Evolutionary conservation across 192 early-diverging fungal genomes (phyloP).

Genomic region (Umbelopsis ramanniana): DNA sequence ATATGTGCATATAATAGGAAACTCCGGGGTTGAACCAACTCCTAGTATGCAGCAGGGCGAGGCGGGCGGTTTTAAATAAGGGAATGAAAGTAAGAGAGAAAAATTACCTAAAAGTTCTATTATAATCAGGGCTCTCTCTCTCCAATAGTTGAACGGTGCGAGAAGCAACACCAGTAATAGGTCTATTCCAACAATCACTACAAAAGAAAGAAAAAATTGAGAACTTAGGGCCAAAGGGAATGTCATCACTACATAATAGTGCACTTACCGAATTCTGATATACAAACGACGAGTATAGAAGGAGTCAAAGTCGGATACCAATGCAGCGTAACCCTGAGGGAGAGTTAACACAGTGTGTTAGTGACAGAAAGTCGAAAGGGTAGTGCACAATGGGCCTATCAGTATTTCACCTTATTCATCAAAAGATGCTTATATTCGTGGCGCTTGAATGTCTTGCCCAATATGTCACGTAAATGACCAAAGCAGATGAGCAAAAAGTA

Average conservation of each 20-base stretch:
- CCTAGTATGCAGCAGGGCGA: conserved; percentile 8
- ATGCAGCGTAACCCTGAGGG: conserved; percentile 73
- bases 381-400: neutral
- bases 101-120: conserved; percentile 66
- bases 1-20: conserved; percentile 6
- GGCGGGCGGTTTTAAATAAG: neutral
- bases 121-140: conserved; percentile 72
- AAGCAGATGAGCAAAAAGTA: conserved; percentile 85
- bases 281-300: conserved; percentile 89
- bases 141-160: conserved; percentile 79
- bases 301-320: conserved; percentile 92
- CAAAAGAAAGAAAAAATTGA: neutral
- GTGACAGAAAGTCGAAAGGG: neutral
- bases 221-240: neutral
- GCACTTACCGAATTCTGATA: conserved; percentile 62
- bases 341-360: neutral
- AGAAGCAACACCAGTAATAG: conserved; percentile 87
- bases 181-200: conserved; percentile 88
- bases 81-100: neutral
- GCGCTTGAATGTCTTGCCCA: conserved; percentile 69
- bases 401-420: conserved; percentile 35
- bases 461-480: conserved; percentile 84
- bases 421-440: conserved; percentile 67
- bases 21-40: conserved; percentile 3
- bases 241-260: neutral